phyloP scores from a whole-genome alignment of 371 early-diverging fungal genomes.

The Fennellomyces sp. region DNA sequence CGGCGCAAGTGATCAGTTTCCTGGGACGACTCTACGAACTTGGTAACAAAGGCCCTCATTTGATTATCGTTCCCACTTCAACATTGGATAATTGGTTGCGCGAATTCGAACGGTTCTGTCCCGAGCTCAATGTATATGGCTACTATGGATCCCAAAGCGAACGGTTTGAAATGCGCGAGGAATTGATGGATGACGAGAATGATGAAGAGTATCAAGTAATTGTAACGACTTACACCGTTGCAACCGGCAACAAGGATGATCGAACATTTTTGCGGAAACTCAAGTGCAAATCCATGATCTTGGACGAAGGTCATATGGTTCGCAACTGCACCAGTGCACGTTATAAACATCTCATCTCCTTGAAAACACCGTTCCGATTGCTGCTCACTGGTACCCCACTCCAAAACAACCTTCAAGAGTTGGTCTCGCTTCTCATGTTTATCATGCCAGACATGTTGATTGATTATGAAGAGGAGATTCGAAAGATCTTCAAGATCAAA shows the following conservation, averaged over 20 bases:
- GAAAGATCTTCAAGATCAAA: slow-evolving; percentile 61
- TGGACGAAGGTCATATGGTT: slow-evolving; percentile 97
- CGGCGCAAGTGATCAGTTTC: slow-evolving; percentile 93
- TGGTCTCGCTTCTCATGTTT: slow-evolving; percentile 86
- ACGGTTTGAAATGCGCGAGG: slow-evolving; percentile 56
- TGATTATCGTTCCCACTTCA: slow-evolving; percentile 91
- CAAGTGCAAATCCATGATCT: slow-evolving; percentile 65
- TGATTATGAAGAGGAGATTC: slow-evolving; percentile 55
- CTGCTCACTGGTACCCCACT: slow-evolving; percentile 80
- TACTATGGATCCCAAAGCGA: slow-evolving; percentile 80
- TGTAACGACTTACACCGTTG: slow-evolving; percentile 80
- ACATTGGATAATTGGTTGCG: slow-evolving; percentile 89
- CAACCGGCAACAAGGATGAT: slow-evolving; percentile 74
- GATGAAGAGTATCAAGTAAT: slow-evolving; percentile 43
- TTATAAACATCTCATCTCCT: slow-evolving; percentile 77
- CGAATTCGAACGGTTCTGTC: slow-evolving; percentile 81
- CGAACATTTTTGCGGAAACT: slow-evolving; percentile 70
- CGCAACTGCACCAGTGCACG: slow-evolving; percentile 82
- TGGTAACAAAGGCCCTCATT: slow-evolving; percentile 69
- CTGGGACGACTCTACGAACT: slow-evolving; percentile 68
- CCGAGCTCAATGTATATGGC: slow-evolving; percentile 61
- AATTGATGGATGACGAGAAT: slow-evolving; percentile 34
- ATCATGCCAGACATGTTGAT: slow-evolving; percentile 91
- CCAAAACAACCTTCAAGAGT: slow-evolving; percentile 89
- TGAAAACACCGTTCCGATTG: slow-evolving; percentile 65